Percentiles rank a stretch among this genome's conserved stretches.
Evolutionary conservation across 169 alveolate genomes (phyloP).

Genomic region (Eimeria sp.): DNA sequence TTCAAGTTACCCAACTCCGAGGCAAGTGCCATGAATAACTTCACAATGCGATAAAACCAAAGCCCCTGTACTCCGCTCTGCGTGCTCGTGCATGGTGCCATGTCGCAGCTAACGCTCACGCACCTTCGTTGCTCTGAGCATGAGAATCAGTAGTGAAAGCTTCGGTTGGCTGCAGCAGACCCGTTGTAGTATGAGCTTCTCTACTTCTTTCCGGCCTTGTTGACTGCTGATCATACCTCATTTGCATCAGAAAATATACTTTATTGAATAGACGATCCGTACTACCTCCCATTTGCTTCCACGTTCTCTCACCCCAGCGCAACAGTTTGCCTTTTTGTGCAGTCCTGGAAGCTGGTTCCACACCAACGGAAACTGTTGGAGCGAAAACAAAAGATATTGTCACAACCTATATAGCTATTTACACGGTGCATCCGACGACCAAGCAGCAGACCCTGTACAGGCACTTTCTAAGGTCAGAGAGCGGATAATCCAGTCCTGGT

Average conservation of each 20-base stretch:
- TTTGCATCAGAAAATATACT: not conserved
- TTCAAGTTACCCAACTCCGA: conserved; percentile 74
- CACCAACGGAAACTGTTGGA: not conserved
- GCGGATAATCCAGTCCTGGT: not conserved
- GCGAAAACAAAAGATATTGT: conserved; percentile 1
- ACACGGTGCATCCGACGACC: conserved; percentile 67
- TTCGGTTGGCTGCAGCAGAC: not conserved
- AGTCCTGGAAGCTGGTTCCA: not conserved
- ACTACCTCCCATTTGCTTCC: not conserved
- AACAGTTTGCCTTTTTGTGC: not conserved
- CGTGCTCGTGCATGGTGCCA: not conserved
- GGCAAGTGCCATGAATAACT: not conserved
- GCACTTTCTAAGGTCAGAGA: conserved; percentile 73
- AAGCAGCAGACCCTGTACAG: conserved; percentile 69
- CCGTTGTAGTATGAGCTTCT: not conserved
- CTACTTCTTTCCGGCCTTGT: not conserved
- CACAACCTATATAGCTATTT: conserved; percentile 74
- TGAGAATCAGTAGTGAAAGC: not conserved
- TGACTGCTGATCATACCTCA: not conserved
- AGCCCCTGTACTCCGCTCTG: not conserved
- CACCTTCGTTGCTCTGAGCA: not conserved
- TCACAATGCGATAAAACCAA: not conserved
- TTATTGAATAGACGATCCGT: not conserved
- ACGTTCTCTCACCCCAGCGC: not conserved
- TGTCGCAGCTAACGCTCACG: not conserved